These are phyloP conservation scores for Venturia pyrina DNA, from an alignment of 2,329 filamentous ascomycete genomes.

Conservation along the genomic window DNA sequence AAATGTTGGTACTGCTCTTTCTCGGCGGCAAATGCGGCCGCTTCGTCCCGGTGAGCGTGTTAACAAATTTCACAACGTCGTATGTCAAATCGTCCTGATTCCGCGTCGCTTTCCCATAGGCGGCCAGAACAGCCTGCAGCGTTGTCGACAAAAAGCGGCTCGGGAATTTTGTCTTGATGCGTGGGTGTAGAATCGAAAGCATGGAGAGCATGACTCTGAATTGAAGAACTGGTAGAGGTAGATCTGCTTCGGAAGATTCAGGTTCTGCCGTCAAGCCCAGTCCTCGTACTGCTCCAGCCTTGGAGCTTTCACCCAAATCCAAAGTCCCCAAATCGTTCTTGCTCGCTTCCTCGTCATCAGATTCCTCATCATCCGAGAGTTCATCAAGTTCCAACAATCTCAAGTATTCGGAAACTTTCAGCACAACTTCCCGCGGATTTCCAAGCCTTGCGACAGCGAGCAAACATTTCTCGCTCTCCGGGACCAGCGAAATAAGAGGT, in stretches of 20 bases:
- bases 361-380: constrained; percentile 46
- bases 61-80: constrained; percentile 59
- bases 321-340: constrained; percentile 19
- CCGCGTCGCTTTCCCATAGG: constrained; percentile 49
- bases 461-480: constrained; percentile 57
- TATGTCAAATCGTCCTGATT: constrained; percentile 56
- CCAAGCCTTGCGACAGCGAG: constrained; percentile 66
- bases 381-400: constrained; percentile 45
- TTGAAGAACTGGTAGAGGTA: constrained; percentile 38
- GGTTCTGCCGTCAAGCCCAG: constrained; percentile 10
- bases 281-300: constrained; percentile 3
- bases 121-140: constrained; percentile 59
- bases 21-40: constrained; percentile 54
- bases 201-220: constrained; percentile 63
- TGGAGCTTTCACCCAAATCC: constrained; percentile 17
- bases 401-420: constrained; percentile 68
- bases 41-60: constrained; percentile 56
- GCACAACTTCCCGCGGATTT: constrained; percentile 71
- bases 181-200: constrained; percentile 60
- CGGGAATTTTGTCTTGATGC: constrained; percentile 68
- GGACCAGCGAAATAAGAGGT: constrained; percentile 57
- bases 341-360: constrained; percentile 47
- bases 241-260: constrained; percentile 23
- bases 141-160: constrained; percentile 70
- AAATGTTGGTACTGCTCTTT: constrained; percentile 41